Base-by-base conservation (phyloP, 345 rosid genomes). In the Erysimum cheiranthoides region DNA sequence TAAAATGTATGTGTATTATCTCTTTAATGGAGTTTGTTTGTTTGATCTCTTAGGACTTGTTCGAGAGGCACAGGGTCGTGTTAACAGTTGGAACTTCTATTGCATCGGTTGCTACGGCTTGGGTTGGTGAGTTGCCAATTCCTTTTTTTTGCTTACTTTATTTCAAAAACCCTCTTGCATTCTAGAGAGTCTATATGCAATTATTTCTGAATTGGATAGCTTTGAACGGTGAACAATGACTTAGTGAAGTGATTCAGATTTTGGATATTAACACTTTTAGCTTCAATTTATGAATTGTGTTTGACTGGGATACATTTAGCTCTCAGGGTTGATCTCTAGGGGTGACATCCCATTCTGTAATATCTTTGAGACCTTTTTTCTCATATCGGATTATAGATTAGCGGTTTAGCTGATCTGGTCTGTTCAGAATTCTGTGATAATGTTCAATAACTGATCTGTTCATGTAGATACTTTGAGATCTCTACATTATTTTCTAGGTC, bases 21-120 rank as follows among this genome's bases (percentile, higher is more conserved):
- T 31, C 14, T 1, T 69, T 38, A 35, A 30, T 40, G 57, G 50
- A 18, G 0, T 49, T 36, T 21, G 25, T 21, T 66, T 9, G 42
- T 67, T 59, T 72, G 4, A 32, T 56, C 27, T 73, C 49, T 12
- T 49, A 95, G 99, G 99, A 90, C 40, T 84, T 82, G 61, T 90
- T 95, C 74, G 99, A 95, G 83, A 89, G 87, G 81, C 91, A 95
- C 66, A 88, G 76, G 82, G 92, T 90, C 68, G 92, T 95, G 25
- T 90, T 95, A 72, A 89, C 99, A 4, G 45, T 95, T 38, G 99
- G 97, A 71, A 90, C 99, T 63, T 95, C 99, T 73, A 25, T 88
- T 12, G 99, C 97, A 17, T 92, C 99, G 14, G 89, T 95, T 82
- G 93, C 87, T 43, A 92, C 97, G 13, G 97, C 97, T 62, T 95